phyloP scores from a whole-genome alignment of 106 monocot species.

The Dioscorea zingiberensis region DNA sequence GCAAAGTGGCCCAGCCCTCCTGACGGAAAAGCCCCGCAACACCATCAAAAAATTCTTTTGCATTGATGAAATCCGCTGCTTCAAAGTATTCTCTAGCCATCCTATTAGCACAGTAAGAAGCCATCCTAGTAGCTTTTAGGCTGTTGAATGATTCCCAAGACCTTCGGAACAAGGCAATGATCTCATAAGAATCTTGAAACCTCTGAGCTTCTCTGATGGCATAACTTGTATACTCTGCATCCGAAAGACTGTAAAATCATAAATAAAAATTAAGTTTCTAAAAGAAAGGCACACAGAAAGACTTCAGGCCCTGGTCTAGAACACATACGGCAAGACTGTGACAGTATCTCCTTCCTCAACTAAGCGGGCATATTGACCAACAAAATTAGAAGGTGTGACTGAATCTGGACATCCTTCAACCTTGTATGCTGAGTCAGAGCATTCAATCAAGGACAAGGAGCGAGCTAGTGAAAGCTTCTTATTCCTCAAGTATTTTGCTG shows the following conservation, averaged over 20 bases:
- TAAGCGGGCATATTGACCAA: conserved; percentile 70
- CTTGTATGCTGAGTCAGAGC: conserved; percentile 13
- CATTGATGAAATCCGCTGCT: conserved; percentile 52
- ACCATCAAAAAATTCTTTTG: conserved; percentile 67
- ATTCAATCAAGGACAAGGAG: conserved; percentile 26
- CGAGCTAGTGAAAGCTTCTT: conserved; percentile 44
- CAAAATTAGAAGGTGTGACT: conserved; percentile 53
- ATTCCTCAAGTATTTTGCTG: conserved; percentile 72
- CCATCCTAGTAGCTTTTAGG: conserved; percentile 59
- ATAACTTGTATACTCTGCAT: conserved; percentile 70
- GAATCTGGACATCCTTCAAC: conserved; percentile 47
- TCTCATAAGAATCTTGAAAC: conserved; percentile 83
- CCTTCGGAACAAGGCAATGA: conserved; percentile 72
- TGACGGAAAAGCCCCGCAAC: conserved; percentile 59
- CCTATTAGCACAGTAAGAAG: conserved; percentile 53
- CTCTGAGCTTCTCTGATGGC: conserved; percentile 57
- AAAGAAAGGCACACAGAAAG: not conserved
- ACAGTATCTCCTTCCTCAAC: conserved; percentile 68
- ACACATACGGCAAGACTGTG: conserved; percentile 60
- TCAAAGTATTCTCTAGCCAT: conserved; percentile 79
- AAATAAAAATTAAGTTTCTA: conserved; percentile 3
- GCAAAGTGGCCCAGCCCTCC: conserved; percentile 87
- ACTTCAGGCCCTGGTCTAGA: not conserved
- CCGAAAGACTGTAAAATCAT: conserved; percentile 63
- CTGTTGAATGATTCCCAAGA: conserved; percentile 74